Percentiles rank a stretch among this genome's conserved stretches.
Conservation (phyloP, 192 early-diverging fungal species). For the Cetraspora pellucida region DNA sequence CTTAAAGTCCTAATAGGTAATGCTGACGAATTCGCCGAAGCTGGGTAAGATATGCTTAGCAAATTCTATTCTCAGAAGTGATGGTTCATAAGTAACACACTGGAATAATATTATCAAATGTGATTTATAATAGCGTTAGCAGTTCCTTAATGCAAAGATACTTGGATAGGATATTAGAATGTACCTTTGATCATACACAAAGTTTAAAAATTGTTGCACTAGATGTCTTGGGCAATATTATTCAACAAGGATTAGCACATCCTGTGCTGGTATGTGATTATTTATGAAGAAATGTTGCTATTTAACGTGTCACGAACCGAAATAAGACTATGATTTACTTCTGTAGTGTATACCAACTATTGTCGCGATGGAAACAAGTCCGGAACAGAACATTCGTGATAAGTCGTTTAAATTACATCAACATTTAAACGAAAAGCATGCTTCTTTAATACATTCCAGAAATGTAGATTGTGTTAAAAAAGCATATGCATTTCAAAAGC, state of each 20-base stretch:
- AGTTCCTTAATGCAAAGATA: conserved; percentile 90
- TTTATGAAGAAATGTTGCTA: not conserved
- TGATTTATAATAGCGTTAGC: conserved; percentile 62
- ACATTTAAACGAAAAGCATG: conserved; percentile 80
- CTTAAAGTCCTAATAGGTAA: conserved; percentile 79
- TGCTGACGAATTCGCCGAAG: conserved; percentile 78
- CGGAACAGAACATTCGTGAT: conserved; percentile 62
- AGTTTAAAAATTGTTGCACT: conserved; percentile 73
- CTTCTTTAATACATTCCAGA: conserved; percentile 84
- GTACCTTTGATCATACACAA: conserved; percentile 59
- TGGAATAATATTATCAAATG: not conserved
- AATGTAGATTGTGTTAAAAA: conserved; percentile 75
- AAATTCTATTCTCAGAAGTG: too few relatives aligned
- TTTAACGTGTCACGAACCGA: too few relatives aligned
- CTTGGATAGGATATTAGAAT: conserved; percentile 73
- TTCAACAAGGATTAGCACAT: conserved; percentile 91
- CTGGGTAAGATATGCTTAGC: conserved; percentile 50
- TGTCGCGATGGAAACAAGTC: conserved; percentile 80
- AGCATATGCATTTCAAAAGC: conserved; percentile 74
- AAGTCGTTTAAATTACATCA: conserved; percentile 75
- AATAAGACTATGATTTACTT: too few relatives aligned
- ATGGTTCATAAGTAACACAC: too few relatives aligned
- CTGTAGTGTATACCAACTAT: conserved; percentile 83
- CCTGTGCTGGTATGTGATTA: conserved; percentile 65
- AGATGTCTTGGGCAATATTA: conserved; percentile 77